These are phyloP conservation scores for Conidiobolus incongruus DNA, from an alignment of 371 early-diverging fungal genomes.

Conservation along the genomic window DNA sequence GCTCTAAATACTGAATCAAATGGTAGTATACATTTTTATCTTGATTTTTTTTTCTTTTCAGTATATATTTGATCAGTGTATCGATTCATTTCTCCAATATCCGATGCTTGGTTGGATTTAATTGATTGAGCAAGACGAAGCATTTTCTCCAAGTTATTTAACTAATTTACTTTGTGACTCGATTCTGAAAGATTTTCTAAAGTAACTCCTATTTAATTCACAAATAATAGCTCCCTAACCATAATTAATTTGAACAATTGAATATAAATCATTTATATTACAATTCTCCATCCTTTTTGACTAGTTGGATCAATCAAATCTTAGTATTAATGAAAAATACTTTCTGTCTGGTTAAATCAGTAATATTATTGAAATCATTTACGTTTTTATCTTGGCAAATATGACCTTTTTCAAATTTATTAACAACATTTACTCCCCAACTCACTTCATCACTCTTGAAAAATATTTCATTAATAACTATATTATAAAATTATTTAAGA, in stretches of 20 bases:
- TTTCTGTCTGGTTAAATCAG: slow-evolving; percentile 31
- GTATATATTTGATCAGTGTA: no score
- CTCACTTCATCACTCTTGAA: background rate
- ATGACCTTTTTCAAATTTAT: slow-evolving; percentile 24
- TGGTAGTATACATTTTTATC: slow-evolving; percentile 23
- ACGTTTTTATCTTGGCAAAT: slow-evolving; percentile 38
- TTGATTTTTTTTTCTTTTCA: slow-evolving; percentile 19
- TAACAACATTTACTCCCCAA: slow-evolving; percentile 13
- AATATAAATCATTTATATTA: background rate
- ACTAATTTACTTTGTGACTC: slow-evolving; percentile 15
- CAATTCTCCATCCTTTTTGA: slow-evolving; percentile 42
- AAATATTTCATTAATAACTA: background rate
- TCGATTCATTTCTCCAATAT: slow-evolving; percentile 13
- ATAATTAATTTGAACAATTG: background rate
- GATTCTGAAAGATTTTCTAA: slow-evolving; percentile 10
- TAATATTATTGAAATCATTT: slow-evolving; percentile 22
- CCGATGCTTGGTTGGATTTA: slow-evolving; percentile 12
- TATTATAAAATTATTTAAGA: no score
- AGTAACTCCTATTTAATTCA: slow-evolving; percentile 29
- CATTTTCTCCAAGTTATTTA: slow-evolving; percentile 23
- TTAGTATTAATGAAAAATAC: slow-evolving; percentile 37
- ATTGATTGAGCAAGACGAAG: slow-evolving; percentile 26
- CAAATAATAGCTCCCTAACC: slow-evolving; percentile 28
- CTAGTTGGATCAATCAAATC: slow-evolving; percentile 34
- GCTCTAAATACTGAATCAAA: slow-evolving; percentile 45